Evolutionary conservation across 1,284 basidiomycete species (phyloP).

Genomic region (Sporisorium exsertum): DNA sequence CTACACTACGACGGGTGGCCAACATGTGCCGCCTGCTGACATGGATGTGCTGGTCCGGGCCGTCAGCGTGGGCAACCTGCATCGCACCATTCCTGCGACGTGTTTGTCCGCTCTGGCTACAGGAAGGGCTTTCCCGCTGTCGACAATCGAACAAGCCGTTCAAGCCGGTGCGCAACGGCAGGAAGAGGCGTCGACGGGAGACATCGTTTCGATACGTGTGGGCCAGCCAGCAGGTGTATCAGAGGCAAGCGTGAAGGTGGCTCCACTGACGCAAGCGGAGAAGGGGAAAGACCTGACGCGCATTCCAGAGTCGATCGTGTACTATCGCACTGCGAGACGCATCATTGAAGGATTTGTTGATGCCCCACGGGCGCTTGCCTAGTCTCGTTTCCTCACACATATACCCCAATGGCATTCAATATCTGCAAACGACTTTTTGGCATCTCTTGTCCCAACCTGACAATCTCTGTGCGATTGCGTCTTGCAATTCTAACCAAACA

Average conservation of each 20-base stretch:
- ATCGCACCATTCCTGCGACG: slow-evolving; percentile 64
- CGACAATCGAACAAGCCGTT: slow-evolving; percentile 44
- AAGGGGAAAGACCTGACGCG: neutral
- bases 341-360: slow-evolving; percentile 57
- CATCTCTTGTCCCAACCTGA: neutral
- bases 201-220: slow-evolving; percentile 52
- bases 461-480: neutral
- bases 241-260: slow-evolving; percentile 45
- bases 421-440: no score
- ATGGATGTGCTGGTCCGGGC: slow-evolving; percentile 62
- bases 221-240: slow-evolving; percentile 66
- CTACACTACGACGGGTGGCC: slow-evolving; percentile 56
- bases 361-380: slow-evolving; percentile 22
- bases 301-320: slow-evolving; percentile 51
- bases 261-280: neutral
- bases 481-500: slow-evolving; percentile 21
- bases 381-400: neutral
- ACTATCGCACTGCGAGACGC: slow-evolving; percentile 57
- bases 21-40: slow-evolving; percentile 11
- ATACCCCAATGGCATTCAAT: neutral
- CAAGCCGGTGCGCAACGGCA: neutral
- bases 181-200: neutral
- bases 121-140: slow-evolving; percentile 33
- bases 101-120: slow-evolving; percentile 61
- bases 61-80: slow-evolving; percentile 61